Evolutionary conservation across 768 basidiomycete genomes (phyloP), one percentile per base, ranked within the genome.

Genomic region (Lactifluus hygrophoroides): DNA sequence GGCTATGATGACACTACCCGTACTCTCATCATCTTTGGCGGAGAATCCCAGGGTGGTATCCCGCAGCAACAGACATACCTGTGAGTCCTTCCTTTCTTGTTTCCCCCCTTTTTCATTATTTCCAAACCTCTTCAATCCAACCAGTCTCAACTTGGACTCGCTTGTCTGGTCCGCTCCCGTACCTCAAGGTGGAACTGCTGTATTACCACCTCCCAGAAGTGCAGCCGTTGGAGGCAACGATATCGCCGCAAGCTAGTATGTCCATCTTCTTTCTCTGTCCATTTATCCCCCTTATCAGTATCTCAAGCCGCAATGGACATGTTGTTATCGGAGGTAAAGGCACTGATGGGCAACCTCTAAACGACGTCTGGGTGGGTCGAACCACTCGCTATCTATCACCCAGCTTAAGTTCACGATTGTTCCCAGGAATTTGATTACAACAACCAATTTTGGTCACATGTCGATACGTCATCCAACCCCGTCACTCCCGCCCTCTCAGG

Each of bases 241-340:
- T 73, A 80, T 79, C 62, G 89, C 88, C 45, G 86, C 88, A 11
- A 91, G 85, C 85, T 87, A 90, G 88, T 88, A 57, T 64, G 87
- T 79, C 23, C 35, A 46, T 57, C 32, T 51, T 64, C 44, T 52
- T 34, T 27, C 27, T n/a, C 40, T 30, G 13, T 45, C 46, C 23
- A 60, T 5, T 35, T 58, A 64, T 57, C 49, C 66, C n/a, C 51
- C 60, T 48, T 59, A 60, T 52, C 54, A n/a, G 54, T 38, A 51
- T 58, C 61, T 37, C 13, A 62, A 90, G 88, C 68, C 88, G 90
- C 40, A 79, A 79, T 55, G 86, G 83, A 25, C 86, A 90, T 67
- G 72, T 91, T 32, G 73, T 92, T 16, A 78, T 86, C 49, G 90
- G 89, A 21, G 90, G 90, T 27, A 80, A 77, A 69, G 84, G 75